Conservation (phyloP, 345 rosid species). For the Salix viminalis region DNA sequence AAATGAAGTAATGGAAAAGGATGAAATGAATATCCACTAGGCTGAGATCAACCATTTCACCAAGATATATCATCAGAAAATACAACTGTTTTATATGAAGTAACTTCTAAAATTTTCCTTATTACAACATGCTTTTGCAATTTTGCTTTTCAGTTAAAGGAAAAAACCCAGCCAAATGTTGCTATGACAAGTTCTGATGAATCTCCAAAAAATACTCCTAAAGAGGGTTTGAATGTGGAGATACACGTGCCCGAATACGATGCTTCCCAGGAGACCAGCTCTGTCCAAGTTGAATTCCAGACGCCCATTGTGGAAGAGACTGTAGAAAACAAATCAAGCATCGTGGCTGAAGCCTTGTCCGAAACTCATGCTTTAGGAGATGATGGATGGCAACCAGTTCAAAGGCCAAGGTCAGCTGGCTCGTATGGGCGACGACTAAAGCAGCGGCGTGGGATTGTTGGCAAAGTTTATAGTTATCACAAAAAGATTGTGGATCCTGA, state of each 20-base stretch:
- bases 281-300: conserved; percentile 37
- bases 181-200: conserved; percentile 38
- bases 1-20: not conserved
- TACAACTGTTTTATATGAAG: not conserved
- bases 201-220: conserved; percentile 37
- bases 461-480: conserved; percentile 66
- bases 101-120: not conserved
- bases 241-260: conserved; percentile 22
- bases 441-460: conserved; percentile 78
- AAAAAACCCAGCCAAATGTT: conserved; percentile 38
- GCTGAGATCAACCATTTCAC: not conserved
- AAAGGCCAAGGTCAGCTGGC: conserved; percentile 79
- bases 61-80: not conserved
- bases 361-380: conserved; percentile 66
- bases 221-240: conserved; percentile 59
- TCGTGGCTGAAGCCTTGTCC: conserved; percentile 27
- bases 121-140: conserved; percentile 1
- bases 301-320: conserved; percentile 44
- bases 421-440: conserved; percentile 65
- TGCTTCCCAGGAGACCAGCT: conserved; percentile 36
- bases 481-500: conserved; percentile 63
- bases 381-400: conserved; percentile 98
- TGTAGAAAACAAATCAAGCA: conserved; percentile 32
- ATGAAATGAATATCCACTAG: not conserved
- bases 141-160: conserved; percentile 54